Percentiles rank a stretch among this genome's conserved stretches.
Conservation (phyloP, 768 basidiomycete genomes). For the Pleurotus pulmonarius region DNA sequence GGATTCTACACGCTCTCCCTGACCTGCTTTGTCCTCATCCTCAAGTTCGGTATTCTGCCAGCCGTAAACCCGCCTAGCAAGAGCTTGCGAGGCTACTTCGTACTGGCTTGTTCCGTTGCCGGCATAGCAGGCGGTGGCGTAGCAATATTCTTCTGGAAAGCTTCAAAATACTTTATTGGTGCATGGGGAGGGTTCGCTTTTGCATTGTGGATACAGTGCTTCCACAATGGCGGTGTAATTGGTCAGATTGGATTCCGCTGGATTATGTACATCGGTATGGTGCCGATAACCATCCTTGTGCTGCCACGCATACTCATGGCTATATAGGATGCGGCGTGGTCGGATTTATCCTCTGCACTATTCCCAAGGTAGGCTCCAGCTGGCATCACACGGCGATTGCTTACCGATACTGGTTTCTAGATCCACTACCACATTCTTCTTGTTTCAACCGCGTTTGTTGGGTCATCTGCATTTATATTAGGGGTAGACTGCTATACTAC, state of each 20-base stretch:
- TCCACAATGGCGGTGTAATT: constrained; percentile 80
- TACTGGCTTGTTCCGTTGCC: constrained; percentile 75
- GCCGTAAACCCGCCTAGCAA: constrained; percentile 76
- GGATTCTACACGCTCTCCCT: constrained; percentile 88
- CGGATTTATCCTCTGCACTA: constrained; percentile 80
- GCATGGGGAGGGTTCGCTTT: constrained; percentile 87
- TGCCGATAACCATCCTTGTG: constrained; percentile 9
- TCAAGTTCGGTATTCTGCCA: constrained; percentile 84
- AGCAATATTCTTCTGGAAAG: constrained; percentile 92
- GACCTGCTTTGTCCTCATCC: constrained; percentile 82
- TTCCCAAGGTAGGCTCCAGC: constrained; percentile 53
- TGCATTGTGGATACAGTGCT: constrained; percentile 84
- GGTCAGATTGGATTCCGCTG: constrained; percentile 74
- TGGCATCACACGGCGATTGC: constrained; percentile 11
- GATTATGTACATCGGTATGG: constrained; percentile 82
- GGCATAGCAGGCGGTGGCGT: constrained; percentile 82
- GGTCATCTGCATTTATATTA: constrained; percentile 85
- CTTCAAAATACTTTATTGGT: constrained; percentile 76
- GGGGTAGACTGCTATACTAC: constrained; percentile 94
- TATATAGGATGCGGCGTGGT: constrained; percentile 62
- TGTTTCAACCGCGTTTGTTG: constrained; percentile 84
- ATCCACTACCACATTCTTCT: constrained; percentile 86
- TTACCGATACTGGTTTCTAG: constrained; percentile 22
- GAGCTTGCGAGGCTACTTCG: constrained; percentile 86
- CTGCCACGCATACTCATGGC: constrained; percentile 12